Base-by-base conservation (phyloP, 2,329 filamentous ascomycete species). In the Leptodontidium sp. region DNA sequence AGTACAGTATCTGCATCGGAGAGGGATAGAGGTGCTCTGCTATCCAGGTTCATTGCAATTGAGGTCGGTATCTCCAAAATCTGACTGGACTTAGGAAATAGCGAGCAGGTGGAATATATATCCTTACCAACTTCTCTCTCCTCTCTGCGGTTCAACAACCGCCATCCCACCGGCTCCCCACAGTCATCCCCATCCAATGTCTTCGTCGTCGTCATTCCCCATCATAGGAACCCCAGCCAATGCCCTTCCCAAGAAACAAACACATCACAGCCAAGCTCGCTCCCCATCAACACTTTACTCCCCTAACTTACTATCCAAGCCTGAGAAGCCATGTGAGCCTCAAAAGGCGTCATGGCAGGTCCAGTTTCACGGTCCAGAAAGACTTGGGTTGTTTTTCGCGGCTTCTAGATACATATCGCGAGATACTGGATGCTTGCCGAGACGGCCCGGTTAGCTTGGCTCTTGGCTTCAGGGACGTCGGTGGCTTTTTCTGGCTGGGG, bases 401-500 rank as follows among this genome's bases (percentile, higher is more conserved):
- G 6, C 55, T 58, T 58, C n/a, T 58, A 14, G 6, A 14, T 58
- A 38, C 35, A 43, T 58, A 17, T 43, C n/a, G n/a, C 26, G 17
- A 58, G 12, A 29, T 12, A 3, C 24, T 17, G 50, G 29, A 32
- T 15, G 15, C n/a, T 57, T 38, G 53, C 53, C 53, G 53, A 57
- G 53, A 57, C 53, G 53, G 35, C 35, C 35, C 32, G n/a, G 17
- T 40, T n/a, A 4, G 21, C 57, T 45, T 59, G 55, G 35, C 55
- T 35, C 57, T 45, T 59, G 55, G 55, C 55, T 35, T 21, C 9
- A 14, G 55, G n/a, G 55, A 38, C 21, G 35, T 45, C 38, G 38
- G 57, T 59, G 57, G 57, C 57, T 59, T 59, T 40, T 59, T 45
- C 57, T 38, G 57, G 57, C 57, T 59, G 57, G 35, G 24, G 15